These are phyloP conservation scores for Daedaleopsis nitida DNA, from an alignment of 768 basidiomycete species.

Conservation along the genomic window DNA sequence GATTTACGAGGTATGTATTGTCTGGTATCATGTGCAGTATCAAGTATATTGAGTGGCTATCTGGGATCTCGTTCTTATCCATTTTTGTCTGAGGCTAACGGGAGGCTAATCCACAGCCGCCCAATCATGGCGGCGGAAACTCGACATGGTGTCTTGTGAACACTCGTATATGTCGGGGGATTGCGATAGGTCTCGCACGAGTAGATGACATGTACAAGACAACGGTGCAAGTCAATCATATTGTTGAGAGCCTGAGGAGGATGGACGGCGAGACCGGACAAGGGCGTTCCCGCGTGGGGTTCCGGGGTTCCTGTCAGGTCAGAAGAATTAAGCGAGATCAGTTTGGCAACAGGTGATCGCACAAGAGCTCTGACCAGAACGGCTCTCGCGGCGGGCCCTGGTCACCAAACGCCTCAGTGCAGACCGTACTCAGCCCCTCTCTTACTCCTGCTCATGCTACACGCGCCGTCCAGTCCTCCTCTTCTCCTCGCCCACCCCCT, in stretches of 20 bases:
- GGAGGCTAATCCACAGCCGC: neutral
- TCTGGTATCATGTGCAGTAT: neutral
- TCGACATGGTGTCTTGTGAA: neutral
- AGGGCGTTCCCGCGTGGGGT: neutral
- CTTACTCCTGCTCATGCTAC: neutral
- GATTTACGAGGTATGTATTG: too few relatives aligned
- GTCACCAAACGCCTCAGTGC: neutral
- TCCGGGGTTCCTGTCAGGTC: neutral
- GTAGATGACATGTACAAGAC: too few relatives aligned
- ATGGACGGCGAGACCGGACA: neutral
- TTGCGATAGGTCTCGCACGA: neutral
- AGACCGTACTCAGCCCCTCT: neutral
- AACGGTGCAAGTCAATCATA: too few relatives aligned
- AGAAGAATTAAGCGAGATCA: constrained; percentile 14
- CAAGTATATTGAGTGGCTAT: neutral
- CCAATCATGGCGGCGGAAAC: neutral
- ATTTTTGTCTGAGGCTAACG: neutral
- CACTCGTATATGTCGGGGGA: neutral
- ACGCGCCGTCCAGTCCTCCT: constrained; percentile 4
- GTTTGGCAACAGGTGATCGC: constrained; percentile 9
- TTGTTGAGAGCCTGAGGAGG: neutral
- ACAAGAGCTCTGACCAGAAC: neutral
- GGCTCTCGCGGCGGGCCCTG: constrained; percentile 7
- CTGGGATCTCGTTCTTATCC: neutral
- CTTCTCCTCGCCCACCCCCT: neutral